Percentiles rank a stretch among this genome's conserved stretches.
Evolutionary conservation across 2,329 filamentous ascomycete genomes (phyloP).

Genomic region (Knufia petricola): DNA sequence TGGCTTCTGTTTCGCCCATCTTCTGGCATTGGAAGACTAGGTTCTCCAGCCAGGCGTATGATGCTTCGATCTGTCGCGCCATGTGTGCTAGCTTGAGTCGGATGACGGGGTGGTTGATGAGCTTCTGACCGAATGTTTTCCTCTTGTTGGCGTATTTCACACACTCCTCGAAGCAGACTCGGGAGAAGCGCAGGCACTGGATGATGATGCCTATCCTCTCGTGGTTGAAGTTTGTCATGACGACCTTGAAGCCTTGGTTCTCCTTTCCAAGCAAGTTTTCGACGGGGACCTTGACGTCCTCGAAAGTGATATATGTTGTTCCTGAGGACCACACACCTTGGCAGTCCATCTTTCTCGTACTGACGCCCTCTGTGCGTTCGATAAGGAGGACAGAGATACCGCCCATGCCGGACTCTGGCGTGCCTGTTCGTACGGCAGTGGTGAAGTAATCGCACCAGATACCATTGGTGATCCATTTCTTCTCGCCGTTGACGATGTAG

Average conservation of each 20-base stretch:
- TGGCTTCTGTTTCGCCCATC: slow-evolving; percentile 91
- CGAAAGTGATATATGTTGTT: slow-evolving; percentile 95
- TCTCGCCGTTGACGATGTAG: slow-evolving; percentile 98
- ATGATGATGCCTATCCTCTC: slow-evolving; percentile 98
- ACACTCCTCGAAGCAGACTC: slow-evolving; percentile 93
- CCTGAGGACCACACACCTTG: slow-evolving; percentile 93
- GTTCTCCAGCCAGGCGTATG: slow-evolving; percentile 95
- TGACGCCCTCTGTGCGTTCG: slow-evolving; percentile 80
- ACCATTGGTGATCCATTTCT: slow-evolving; percentile 99
- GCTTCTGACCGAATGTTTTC: slow-evolving; percentile 87
- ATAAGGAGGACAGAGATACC: slow-evolving; percentile 86
- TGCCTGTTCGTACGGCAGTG: slow-evolving; percentile 83
- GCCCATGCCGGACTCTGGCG: slow-evolving; percentile 65
- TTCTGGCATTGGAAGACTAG: slow-evolving; percentile 84
- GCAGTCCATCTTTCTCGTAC: slow-evolving; percentile 93
- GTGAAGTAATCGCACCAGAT: slow-evolving; percentile 98
- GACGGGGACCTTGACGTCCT: slow-evolving; percentile 98
- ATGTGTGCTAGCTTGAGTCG: slow-evolving; percentile 96
- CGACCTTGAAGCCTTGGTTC: slow-evolving; percentile 96
- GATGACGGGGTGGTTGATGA: slow-evolving; percentile 95
- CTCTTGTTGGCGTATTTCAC: slow-evolving; percentile 97
- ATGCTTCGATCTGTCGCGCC: slow-evolving; percentile 94
- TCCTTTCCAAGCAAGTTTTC: slow-evolving; percentile 97
- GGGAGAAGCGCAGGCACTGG: slow-evolving; percentile 88
- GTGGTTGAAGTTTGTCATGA: slow-evolving; percentile 99